phyloP scores from a whole-genome alignment of 495 filamentous ascomycete species.

The Penicillium ochrochloron region DNA sequence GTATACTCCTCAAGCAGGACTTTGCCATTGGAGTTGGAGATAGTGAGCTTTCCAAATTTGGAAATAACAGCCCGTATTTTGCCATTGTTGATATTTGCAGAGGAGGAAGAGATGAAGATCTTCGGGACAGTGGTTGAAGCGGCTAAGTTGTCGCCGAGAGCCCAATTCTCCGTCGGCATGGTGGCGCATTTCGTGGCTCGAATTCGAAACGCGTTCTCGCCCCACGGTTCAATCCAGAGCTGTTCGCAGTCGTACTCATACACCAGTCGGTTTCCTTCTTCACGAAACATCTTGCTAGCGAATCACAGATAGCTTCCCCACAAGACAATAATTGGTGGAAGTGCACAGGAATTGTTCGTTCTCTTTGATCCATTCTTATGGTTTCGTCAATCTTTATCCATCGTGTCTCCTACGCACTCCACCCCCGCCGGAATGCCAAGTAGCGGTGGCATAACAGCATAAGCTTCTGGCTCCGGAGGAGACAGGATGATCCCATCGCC shows the following conservation, averaged over 20 bases:
- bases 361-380: background rate
- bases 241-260: conserved; percentile 14
- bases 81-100: conserved; percentile 53
- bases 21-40: conserved; percentile 48
- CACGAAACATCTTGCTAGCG: conserved; percentile 9
- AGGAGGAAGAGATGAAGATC: conserved; percentile 26
- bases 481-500: background rate
- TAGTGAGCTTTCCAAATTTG: conserved; percentile 51
- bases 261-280: conserved; percentile 4
- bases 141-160: conserved; percentile 39
- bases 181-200: conserved; percentile 53
- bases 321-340: background rate
- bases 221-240: conserved; percentile 61
- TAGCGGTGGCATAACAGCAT: background rate
- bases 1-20: conserved; percentile 60
- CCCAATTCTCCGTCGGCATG: conserved; percentile 59
- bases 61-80: conserved; percentile 54
- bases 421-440: conserved; percentile 13
- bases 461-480: background rate
- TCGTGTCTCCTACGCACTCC: conserved; percentile 4
- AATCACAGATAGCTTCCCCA: background rate
- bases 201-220: conserved; percentile 55
- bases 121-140: conserved; percentile 18
- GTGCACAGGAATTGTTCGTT: background rate
- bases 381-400: background rate